These are phyloP conservation scores for Alternaria burnsii DNA, from an alignment of 2,329 filamentous ascomycete genomes.

Conservation along the genomic window DNA sequence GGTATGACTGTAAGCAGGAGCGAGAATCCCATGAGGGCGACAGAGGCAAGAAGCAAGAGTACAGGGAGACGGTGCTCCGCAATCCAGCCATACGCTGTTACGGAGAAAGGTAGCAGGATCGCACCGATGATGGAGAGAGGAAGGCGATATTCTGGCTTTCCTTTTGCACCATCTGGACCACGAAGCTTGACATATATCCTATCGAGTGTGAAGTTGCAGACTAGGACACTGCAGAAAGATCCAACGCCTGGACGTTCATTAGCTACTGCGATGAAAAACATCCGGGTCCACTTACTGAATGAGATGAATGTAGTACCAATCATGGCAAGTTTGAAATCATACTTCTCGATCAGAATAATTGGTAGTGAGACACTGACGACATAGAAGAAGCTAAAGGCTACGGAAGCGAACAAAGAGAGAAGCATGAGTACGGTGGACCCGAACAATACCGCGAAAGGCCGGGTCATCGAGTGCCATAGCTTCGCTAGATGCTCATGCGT, in stretches of 20 bases:
- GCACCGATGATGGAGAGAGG: constrained; percentile 61
- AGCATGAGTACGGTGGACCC: constrained; percentile 65
- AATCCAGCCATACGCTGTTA: constrained; percentile 62
- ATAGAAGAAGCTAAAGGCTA: constrained; percentile 58
- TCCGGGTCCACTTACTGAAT: constrained; percentile 56
- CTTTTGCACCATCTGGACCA: constrained; percentile 51
- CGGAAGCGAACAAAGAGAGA: constrained; percentile 55
- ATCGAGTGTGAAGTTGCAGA: constrained; percentile 63
- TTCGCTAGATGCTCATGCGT: constrained; percentile 32
- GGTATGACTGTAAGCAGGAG: constrained; percentile 61
- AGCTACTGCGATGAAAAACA: not conserved
- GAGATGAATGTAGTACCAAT: constrained; percentile 64
- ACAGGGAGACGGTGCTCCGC: constrained; percentile 57
- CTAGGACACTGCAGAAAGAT: constrained; percentile 56
- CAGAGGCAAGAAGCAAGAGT: constrained; percentile 54
- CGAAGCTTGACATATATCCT: constrained; percentile 62
- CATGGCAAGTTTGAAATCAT: constrained; percentile 58
- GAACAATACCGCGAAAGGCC: constrained; percentile 54
- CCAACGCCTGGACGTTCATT: constrained; percentile 54
- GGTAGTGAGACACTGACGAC: constrained; percentile 58
- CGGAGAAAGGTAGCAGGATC: constrained; percentile 56
- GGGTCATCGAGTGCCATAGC: constrained; percentile 51
- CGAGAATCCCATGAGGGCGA: constrained; percentile 58
- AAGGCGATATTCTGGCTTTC: constrained; percentile 64
- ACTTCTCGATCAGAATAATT: constrained; percentile 52